Percentiles rank a stretch among this genome's conserved stretches.
Evolutionary conservation across 768 basidiomycete species (phyloP).

Genomic region (Baorangia bicolor): DNA sequence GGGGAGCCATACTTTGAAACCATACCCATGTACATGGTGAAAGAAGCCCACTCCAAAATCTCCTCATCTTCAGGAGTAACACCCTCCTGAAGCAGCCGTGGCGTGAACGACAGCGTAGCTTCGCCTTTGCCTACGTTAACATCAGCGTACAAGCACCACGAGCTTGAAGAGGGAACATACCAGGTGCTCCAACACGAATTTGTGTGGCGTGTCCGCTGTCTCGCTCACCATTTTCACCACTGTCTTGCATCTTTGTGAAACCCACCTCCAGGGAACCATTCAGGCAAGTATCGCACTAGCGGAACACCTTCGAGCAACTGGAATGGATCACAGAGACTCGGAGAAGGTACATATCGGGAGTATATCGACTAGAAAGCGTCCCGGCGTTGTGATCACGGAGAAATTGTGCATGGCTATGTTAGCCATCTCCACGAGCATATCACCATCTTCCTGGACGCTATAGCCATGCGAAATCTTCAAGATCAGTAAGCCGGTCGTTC

Average conservation of each 20-base stretch:
- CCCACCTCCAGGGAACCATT: slow-evolving; percentile 23
- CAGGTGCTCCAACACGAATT: slow-evolving; percentile 13
- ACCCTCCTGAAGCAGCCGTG: slow-evolving; percentile 7
- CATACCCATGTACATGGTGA: slow-evolving; percentile 19
- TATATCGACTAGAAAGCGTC: slow-evolving; percentile 10
- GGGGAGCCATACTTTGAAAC: neutral
- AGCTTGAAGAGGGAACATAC: neutral
- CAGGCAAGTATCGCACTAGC: slow-evolving; percentile 17
- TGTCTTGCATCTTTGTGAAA: slow-evolving; percentile 13
- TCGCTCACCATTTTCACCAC: slow-evolving; percentile 4
- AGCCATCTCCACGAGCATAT: slow-evolving; percentile 33
- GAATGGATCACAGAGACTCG: neutral
- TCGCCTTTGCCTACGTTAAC: slow-evolving; percentile 1
- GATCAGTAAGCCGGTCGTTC: slow-evolving; percentile 36
- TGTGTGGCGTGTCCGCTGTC: neutral
- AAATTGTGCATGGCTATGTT: slow-evolving; percentile 23
- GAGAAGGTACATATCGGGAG: slow-evolving; percentile 9
- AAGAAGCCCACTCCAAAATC: slow-evolving; percentile 13
- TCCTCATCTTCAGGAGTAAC: slow-evolving; percentile 11
- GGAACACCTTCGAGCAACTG: neutral
- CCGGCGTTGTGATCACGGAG: neutral
- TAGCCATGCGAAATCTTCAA: slow-evolving; percentile 38
- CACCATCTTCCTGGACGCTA: slow-evolving; percentile 27
- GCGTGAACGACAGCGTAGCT: slow-evolving; percentile 14
- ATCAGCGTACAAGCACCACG: neutral